phyloP scores from a whole-genome alignment of 2,329 filamentous ascomycete species.

The Xylariaceae sp. region DNA sequence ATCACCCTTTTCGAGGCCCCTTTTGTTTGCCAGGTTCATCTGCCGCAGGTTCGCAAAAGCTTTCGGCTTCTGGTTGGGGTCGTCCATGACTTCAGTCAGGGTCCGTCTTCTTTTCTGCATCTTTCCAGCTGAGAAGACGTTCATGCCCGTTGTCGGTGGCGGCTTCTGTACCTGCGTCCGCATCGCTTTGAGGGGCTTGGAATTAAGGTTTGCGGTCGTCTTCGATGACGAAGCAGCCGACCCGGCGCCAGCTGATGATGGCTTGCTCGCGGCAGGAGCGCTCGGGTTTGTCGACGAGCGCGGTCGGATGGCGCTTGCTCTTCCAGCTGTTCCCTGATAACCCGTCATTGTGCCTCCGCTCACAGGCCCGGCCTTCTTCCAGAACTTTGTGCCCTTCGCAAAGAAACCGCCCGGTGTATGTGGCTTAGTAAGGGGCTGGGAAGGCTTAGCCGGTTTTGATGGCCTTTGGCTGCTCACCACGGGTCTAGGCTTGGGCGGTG shows the following conservation, averaged over 20 bases:
- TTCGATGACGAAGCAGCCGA: constrained; percentile 3
- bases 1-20: constrained; percentile 42
- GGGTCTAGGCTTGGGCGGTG: constrained; percentile 8
- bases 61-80: constrained; percentile 39
- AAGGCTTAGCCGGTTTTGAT: background rate
- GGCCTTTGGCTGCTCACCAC: background rate
- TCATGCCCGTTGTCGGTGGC: constrained; percentile 25
- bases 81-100: constrained; percentile 37
- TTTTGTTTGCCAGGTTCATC: constrained; percentile 39
- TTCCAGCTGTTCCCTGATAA: constrained; percentile 36
- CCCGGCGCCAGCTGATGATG: constrained; percentile 2
- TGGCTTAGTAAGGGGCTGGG: constrained; percentile 11
- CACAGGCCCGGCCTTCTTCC: constrained; percentile 1
- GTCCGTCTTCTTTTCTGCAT: constrained; percentile 33
- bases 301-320: constrained; percentile 17
- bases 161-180: constrained; percentile 20
- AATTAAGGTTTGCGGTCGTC: constrained; percentile 22
- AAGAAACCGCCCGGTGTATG: constrained; percentile 5
- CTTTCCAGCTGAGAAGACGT: constrained; percentile 45
- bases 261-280: constrained; percentile 1
- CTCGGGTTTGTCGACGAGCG: background rate
- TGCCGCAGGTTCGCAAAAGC: constrained; percentile 37
- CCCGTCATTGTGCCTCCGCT: constrained; percentile 26
- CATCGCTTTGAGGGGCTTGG: constrained; percentile 27
- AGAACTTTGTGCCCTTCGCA: constrained; percentile 4